Evolutionary conservation across 2,329 filamentous ascomycete species (phyloP).

Genomic region (Fusarium heterosporum): DNA sequence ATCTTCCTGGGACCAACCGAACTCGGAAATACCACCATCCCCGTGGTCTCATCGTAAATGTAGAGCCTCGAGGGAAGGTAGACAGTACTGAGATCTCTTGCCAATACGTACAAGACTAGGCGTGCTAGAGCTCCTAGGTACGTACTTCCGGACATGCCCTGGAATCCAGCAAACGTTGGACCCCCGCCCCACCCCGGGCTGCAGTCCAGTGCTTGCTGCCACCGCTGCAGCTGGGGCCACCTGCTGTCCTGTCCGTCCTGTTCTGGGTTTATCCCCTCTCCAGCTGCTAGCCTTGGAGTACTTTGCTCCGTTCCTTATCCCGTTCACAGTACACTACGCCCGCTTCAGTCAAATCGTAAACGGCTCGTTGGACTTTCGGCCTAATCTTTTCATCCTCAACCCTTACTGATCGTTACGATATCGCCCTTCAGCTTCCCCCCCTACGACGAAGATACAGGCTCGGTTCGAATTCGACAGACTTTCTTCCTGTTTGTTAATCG

Average conservation of each 20-base stretch:
- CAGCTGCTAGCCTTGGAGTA: conserved; percentile 23
- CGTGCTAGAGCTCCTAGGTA: conserved; percentile 18
- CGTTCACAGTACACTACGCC: conserved; percentile 31
- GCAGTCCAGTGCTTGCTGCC: conserved; percentile 36
- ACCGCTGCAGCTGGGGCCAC: conserved; percentile 33
- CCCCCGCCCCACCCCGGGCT: conserved; percentile 22
- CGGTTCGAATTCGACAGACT: conserved; percentile 12
- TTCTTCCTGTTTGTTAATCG: conserved; percentile 11
- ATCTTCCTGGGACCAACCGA: conserved; percentile 31
- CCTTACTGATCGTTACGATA: conserved; percentile 23
- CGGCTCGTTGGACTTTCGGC: conserved; percentile 32
- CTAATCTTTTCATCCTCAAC: conserved; percentile 30
- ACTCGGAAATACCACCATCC: conserved; percentile 34
- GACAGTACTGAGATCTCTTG: conserved; percentile 14
- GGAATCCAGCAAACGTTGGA: conserved; percentile 3
- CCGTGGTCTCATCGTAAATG: conserved; percentile 1
- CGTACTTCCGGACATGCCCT: neutral
- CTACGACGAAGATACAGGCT: conserved; percentile 27
- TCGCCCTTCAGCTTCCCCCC: conserved; percentile 28
- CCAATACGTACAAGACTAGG: conserved; percentile 29
- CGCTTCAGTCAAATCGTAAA: conserved; percentile 39
- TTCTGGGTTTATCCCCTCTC: conserved; percentile 30
- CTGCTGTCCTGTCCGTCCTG: conserved; percentile 17
- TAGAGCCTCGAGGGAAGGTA: conserved; percentile 9
- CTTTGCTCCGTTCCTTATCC: conserved; percentile 33